Base-by-base conservation (phyloP, 352 stramenopile genomes). In the Phytopythium helicoides region DNA sequence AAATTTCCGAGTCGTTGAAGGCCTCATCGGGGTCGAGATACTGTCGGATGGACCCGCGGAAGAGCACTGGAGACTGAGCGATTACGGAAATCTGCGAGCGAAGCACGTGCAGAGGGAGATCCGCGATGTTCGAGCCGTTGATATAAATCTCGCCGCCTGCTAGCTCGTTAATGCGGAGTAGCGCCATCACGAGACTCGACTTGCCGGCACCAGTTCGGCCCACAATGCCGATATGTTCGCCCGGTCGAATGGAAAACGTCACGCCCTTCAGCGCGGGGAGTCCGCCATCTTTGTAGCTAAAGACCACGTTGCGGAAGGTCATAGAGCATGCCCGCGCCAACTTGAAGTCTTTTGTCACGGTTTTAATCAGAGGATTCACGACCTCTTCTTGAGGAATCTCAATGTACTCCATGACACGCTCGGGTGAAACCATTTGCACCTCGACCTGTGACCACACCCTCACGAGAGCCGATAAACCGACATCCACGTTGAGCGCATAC, bases 1-100 rank as follows among this genome's bases (percentile, higher is more conserved):
- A 52, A 25, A 97, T 72, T 31, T 90, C 74, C 6, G 76, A 58
- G 42, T 92, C 80, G 18, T 47, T 63, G 65, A 79, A 89, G 37
- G 86, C 50, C 22, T 74, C 53, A 56, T 89, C 92, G 10, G 90
- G 89, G 62, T 97, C 87, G 10, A 97, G 47, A 52, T 93, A 96
- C 42, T 60, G 72, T 16, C 83, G 66, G 15, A 97, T 63, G 11
- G 68, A 86, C 14, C 89, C 89, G 23, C 66, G 80, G 60, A 97
- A 97, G 26, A 97, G 57, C 12, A 96, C 82, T 34, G 91, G 89
- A 45, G 96, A 48, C 46, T 71, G 63, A 2, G 60, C 59, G 26
- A 71, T 71, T 15, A 71, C 62, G 10, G 54, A 49, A 10, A 71
- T 14, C 8, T 16, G 36, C 25, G 51, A 64, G 4, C 63, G 58